Base-by-base conservation (phyloP, 2,329 filamentous ascomycete genomes). In the Metarhizium anisopliae region DNA sequence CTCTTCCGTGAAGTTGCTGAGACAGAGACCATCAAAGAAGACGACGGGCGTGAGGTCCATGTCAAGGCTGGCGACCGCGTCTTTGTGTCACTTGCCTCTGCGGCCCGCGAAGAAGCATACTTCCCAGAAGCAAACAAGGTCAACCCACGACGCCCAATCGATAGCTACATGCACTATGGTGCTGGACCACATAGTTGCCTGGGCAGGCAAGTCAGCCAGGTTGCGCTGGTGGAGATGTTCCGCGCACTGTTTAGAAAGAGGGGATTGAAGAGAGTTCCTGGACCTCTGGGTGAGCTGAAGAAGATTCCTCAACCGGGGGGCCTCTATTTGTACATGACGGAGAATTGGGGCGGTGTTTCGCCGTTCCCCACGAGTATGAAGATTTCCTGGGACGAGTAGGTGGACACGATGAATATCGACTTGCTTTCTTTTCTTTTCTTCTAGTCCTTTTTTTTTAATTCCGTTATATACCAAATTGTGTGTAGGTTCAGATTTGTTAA, bases 151-250 rank as follows among this genome's bases (percentile, higher is more conserved):
- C 81, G 89, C 0, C 83, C 85, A 0, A 64, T 86, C 2, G 79
- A 83, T 2, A 72, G 73, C 0, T 90, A 92, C 67, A 77, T 88
- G 58, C 78, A 83, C 67, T 84, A 85, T 60, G 81, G 81, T 13
- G 72, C 78, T 1, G 86, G 85, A 0, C 77, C 84, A 4, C 82
- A 88, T 62, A 73, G 79, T 2, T 84, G 81, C 58, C 74, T 90
- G 0, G 86, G 85, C 1, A 75, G 76, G 30, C 79, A 84, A 16
- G 77, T 81, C 13, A 82, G 77, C 64, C 76, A 83, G 59, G 74
- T 83, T 2, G 85, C 83, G 0, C 71, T 91, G 56, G 81, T 82
- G 0, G 81, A 85, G 60, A 85, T 90, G 75, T 80, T 90, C 68
- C 81, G 86, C 51, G 79, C 80, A 1, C 70, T 89, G 2, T 87